phyloP scores from a whole-genome alignment of 257 asterid genomes.

The Gynochthodes officinalis region DNA sequence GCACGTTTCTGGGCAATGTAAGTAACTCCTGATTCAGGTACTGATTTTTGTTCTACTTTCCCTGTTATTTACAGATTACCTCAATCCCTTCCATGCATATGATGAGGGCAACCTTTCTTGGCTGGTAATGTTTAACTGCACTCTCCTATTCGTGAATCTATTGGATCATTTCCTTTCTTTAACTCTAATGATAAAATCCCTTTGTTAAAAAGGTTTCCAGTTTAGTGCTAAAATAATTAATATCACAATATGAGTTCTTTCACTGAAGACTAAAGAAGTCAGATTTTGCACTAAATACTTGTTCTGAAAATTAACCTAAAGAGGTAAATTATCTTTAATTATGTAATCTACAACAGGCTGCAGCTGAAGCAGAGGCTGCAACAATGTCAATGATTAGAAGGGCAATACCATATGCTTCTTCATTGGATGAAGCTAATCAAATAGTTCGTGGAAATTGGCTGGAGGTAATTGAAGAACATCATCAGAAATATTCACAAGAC shows the following conservation, averaged over 20 bases:
- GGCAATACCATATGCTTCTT: conserved; percentile 72
- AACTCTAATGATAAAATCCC: not conserved
- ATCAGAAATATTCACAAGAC: conserved; percentile 44
- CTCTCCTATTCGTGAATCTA: not conserved
- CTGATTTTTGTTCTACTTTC: not conserved
- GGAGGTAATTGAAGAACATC: conserved; percentile 69
- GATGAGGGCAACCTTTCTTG: conserved; percentile 97
- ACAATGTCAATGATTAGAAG: conserved; percentile 86
- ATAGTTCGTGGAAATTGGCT: conserved; percentile 94
- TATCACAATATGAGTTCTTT: not conserved
- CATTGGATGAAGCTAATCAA: conserved; percentile 78
- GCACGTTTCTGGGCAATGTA: not conserved
- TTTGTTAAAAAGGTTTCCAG: not conserved
- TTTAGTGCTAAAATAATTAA: not conserved
- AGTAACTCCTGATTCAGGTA: not conserved
- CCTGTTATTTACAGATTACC: conserved; percentile 64
- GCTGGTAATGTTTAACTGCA: conserved; percentile 62
- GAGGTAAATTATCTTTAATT: not conserved
- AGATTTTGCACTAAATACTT: not conserved
- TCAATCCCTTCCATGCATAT: conserved; percentile 88
- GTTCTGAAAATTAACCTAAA: not conserved
- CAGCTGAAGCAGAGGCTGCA: conserved; percentile 97
- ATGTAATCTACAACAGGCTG: conserved; percentile 52
- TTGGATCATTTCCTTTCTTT: too few species aligned
- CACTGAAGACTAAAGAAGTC: not conserved